These are phyloP conservation scores for Kwoniella botswanensis DNA, from an alignment of 768 basidiomycete species.

Conservation along the genomic window DNA sequence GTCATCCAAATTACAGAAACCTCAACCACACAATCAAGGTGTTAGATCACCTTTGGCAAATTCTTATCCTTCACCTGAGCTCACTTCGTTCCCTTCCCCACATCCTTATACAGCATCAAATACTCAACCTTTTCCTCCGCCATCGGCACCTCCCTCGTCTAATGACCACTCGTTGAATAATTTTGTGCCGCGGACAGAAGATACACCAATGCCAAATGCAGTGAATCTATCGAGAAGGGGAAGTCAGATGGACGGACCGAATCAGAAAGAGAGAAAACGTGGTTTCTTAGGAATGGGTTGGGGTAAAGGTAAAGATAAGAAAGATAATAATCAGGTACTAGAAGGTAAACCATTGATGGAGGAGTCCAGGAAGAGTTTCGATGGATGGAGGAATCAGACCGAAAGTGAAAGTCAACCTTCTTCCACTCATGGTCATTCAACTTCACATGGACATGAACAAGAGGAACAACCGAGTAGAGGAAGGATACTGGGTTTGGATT, in stretches of 20 bases:
- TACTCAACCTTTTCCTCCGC: neutral
- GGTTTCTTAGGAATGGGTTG: conserved; percentile 42
- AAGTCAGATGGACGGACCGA: conserved; percentile 30
- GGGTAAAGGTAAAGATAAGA: conserved; percentile 29
- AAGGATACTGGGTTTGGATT: conserved; percentile 25
- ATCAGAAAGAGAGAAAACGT: conserved; percentile 46
- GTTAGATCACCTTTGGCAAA: conserved; percentile 41
- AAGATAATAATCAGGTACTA: neutral
- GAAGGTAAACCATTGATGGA: conserved; percentile 10
- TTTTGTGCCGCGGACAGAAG: conserved; percentile 6
- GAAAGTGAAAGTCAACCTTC: conserved; percentile 38
- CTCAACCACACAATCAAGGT: conserved; percentile 15
- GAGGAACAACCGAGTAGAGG: conserved; percentile 18
- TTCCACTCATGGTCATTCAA: conserved; percentile 33
- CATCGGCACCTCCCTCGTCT: conserved; percentile 3
- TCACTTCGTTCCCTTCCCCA: conserved; percentile 34
- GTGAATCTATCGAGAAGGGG: conserved; percentile 20
- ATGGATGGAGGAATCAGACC: conserved; percentile 18
- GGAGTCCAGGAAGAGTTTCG: conserved; percentile 24
- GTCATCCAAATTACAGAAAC: conserved; percentile 25
- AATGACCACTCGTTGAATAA: neutral
- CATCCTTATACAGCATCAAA: conserved; percentile 26
- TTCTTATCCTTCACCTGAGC: conserved; percentile 23
- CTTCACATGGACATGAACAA: conserved; percentile 39
- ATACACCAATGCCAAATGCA: conserved; percentile 13